Conservation (phyloP, 768 basidiomycete species). For the Mycena leptocephala region DNA sequence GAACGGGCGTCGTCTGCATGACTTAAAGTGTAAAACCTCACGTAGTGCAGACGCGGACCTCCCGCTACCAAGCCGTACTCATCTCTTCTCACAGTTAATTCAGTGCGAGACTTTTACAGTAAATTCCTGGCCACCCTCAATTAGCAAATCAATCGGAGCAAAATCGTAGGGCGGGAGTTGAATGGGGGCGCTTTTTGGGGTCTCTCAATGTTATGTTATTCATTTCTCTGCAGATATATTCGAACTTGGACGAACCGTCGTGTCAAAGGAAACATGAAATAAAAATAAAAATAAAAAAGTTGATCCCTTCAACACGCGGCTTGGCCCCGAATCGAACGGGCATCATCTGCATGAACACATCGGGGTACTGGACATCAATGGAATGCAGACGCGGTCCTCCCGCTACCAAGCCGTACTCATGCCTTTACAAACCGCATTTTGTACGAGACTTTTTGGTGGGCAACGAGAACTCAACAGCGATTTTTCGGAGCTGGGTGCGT, state of each 20-base stretch:
- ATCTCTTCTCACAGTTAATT: not conserved
- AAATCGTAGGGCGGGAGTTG: too few relatives aligned
- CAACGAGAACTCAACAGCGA: not conserved
- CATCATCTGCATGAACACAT: too few relatives aligned
- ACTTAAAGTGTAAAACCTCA: too few relatives aligned
- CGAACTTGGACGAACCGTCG: too few relatives aligned
- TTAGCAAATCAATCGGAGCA: too few relatives aligned
- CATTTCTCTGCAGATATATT: too few relatives aligned
- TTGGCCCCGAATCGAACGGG: constrained; percentile 16
- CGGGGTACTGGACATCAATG: too few relatives aligned
- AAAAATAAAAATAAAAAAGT: not conserved
- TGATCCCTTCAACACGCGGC: too few relatives aligned
- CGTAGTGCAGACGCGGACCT: not conserved
- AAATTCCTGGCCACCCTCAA: too few relatives aligned
- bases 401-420: not conserved
- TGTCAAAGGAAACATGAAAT: too few relatives aligned
- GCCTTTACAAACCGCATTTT: not conserved
- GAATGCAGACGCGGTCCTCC: not conserved
- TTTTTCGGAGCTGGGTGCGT: not conserved
- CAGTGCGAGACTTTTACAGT: not conserved
- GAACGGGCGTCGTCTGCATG: not conserved
- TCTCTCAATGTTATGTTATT: too few relatives aligned
- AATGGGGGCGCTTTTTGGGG: not conserved
- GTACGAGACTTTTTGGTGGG: not conserved
- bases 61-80: not conserved